These are phyloP conservation scores for Mycena indigotica DNA, from an alignment of 768 basidiomycete species.

Conservation along the genomic window DNA sequence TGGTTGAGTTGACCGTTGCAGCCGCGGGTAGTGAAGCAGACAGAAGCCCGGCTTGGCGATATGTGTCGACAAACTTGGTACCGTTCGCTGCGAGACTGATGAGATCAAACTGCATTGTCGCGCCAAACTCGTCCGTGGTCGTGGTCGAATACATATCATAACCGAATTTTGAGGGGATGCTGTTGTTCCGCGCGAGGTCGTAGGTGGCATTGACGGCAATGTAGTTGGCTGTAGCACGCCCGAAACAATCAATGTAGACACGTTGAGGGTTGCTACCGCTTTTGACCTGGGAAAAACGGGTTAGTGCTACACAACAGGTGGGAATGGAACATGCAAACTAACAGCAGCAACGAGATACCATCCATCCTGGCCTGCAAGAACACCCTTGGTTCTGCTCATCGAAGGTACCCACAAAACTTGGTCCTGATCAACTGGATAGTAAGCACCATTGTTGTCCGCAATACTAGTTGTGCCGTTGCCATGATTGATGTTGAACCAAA, in stretches of 20 bases:
- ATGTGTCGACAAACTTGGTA: conserved; percentile 7
- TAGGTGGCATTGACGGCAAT: conserved; percentile 34
- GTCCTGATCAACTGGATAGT: conserved; percentile 18
- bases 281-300: conserved; percentile 23
- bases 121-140: conserved; percentile 19
- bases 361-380: conserved; percentile 5
- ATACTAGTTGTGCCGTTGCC: conserved; percentile 18
- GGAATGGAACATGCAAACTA: background rate
- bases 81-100: conserved; percentile 9
- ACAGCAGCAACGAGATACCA: conserved; percentile 1
- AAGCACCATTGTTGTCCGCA: conserved; percentile 16
- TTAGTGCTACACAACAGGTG: conserved; percentile 22
- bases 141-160: conserved; percentile 38
- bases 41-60: conserved; percentile 17
- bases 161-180: conserved; percentile 31
- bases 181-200: conserved; percentile 32
- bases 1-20: conserved; percentile 18
- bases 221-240: conserved; percentile 34
- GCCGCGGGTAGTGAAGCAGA: conserved; percentile 4
- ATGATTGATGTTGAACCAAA: conserved; percentile 24
- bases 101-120: conserved; percentile 21
- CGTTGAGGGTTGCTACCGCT: conserved; percentile 32
- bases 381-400: conserved; percentile 18
- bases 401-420: conserved; percentile 14
- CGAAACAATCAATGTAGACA: conserved; percentile 36